Conservation (phyloP, 768 basidiomycete genomes). For the Rhizopogon vinicolor region DNA sequence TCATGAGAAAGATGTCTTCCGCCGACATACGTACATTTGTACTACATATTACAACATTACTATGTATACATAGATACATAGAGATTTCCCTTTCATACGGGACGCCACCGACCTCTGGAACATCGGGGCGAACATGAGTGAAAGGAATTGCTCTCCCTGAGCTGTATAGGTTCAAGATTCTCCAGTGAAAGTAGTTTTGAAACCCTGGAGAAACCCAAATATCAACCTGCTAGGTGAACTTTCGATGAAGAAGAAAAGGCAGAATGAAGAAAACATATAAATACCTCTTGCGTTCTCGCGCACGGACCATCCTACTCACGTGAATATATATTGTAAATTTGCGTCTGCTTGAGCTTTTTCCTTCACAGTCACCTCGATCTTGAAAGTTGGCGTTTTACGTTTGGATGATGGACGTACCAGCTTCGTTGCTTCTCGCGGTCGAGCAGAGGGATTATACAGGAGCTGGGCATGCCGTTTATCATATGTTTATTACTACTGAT, state of each 20-base stretch:
- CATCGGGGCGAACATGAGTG: slow-evolving; percentile 67
- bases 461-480: slow-evolving; percentile 73
- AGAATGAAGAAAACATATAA: neutral
- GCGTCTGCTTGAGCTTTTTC: slow-evolving; percentile 1
- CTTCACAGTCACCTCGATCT: slow-evolving; percentile 39
- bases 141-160: slow-evolving; percentile 56
- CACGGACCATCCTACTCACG: slow-evolving; percentile 44
- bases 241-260: slow-evolving; percentile 38
- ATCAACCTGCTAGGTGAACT: slow-evolving; percentile 71
- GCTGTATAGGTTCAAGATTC: slow-evolving; percentile 50
- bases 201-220: slow-evolving; percentile 54
- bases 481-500: slow-evolving; percentile 34
- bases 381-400: slow-evolving; percentile 27
- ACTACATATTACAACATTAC: neutral
- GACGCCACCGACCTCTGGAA: slow-evolving; percentile 46
- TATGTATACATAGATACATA: neutral
- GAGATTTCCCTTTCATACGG: slow-evolving; percentile 56
- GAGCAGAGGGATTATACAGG: slow-evolving; percentile 48
- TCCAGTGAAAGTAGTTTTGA: slow-evolving; percentile 21
- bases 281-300: slow-evolving; percentile 27
- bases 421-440: slow-evolving; percentile 27
- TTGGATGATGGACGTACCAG: slow-evolving; percentile 10
- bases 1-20: too few species aligned
- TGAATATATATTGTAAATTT: slow-evolving; percentile 25
- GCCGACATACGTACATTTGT: neutral